These are phyloP conservation scores for Setomelanomma holmii DNA, from an alignment of 2,329 filamentous ascomycete genomes.

Conservation along the genomic window DNA sequence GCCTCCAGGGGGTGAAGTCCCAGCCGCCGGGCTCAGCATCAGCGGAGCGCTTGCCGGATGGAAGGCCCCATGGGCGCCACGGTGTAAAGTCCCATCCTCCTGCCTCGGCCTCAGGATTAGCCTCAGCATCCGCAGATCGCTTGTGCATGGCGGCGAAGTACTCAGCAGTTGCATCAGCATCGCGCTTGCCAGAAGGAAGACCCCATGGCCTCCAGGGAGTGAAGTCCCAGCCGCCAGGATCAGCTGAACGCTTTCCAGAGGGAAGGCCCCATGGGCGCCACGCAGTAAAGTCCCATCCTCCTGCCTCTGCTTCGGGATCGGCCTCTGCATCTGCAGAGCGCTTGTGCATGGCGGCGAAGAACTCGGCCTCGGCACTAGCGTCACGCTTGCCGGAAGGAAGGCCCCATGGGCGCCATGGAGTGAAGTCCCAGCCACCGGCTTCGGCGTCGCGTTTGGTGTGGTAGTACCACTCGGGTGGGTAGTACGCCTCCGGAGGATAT, in stretches of 20 bases:
- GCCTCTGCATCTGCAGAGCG: slow-evolving; percentile 5
- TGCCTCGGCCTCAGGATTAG: not conserved
- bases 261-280: no score
- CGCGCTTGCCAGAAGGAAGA: slow-evolving; percentile 35
- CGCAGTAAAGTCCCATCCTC: no score
- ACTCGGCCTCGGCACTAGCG: slow-evolving; percentile 1
- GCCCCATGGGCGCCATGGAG: slow-evolving; percentile 15
- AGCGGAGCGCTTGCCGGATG: slow-evolving; percentile 17
- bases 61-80: not conserved
- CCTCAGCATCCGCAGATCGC: slow-evolving; percentile 3
- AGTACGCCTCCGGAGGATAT: not conserved
- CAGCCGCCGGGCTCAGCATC: not conserved
- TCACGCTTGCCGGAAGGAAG: slow-evolving; percentile 31
- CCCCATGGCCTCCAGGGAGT: slow-evolving; percentile 19
- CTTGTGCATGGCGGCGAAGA: slow-evolving; percentile 6
- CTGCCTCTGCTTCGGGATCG: slow-evolving; percentile 6
- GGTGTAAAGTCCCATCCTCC: slow-evolving; percentile 1
- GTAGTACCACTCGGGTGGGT: not conserved
- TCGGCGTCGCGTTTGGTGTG: slow-evolving; percentile 4
- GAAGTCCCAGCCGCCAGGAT: not conserved
- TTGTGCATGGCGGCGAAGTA: not conserved
- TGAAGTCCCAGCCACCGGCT: slow-evolving; percentile 15
- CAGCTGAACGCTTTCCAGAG: no score
- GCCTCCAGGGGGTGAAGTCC: not conserved
- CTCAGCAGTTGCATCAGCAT: slow-evolving; percentile 26